phyloP scores from a whole-genome alignment of 495 filamentous ascomycete species.

The Aspergillus affinis region DNA sequence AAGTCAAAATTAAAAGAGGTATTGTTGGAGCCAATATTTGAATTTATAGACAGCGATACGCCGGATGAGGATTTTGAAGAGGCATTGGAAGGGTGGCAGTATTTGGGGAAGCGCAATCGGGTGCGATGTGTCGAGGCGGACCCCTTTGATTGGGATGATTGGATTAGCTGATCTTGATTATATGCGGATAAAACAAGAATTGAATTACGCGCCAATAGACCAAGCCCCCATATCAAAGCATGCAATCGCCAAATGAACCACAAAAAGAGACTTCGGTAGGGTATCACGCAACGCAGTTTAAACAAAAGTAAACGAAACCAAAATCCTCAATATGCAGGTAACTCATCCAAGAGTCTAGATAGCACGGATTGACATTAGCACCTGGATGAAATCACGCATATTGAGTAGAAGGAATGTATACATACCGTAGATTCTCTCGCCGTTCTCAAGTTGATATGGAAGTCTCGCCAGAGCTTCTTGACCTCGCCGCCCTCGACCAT shows the following conservation, averaged over 20 bases:
- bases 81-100: too few relatives aligned
- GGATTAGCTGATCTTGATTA: too few relatives aligned
- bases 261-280: neutral
- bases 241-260: neutral
- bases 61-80: too few relatives aligned
- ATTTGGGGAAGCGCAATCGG: too few relatives aligned
- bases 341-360: constrained; percentile 8
- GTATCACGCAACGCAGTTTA: neutral
- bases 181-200: too few relatives aligned
- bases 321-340: neutral
- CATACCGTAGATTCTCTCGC: constrained; percentile 50
- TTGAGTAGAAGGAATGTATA: neutral
- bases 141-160: too few relatives aligned
- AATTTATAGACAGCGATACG: too few relatives aligned
- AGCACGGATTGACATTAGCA: neutral
- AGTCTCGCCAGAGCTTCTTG: constrained; percentile 57
- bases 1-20: too few relatives aligned
- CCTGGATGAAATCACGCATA: neutral
- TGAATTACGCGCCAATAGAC: too few relatives aligned
- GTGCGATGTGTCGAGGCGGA: too few relatives aligned
- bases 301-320: neutral
- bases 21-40: too few relatives aligned
- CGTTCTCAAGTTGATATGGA: constrained; percentile 55
- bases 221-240: neutral
- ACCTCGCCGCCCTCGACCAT: constrained; percentile 59